Percentiles rank a stretch among this genome's conserved stretches.
Evolutionary conservation across 202 grass and related monocot species (phyloP).

Genomic region (Musa balbisiana): DNA sequence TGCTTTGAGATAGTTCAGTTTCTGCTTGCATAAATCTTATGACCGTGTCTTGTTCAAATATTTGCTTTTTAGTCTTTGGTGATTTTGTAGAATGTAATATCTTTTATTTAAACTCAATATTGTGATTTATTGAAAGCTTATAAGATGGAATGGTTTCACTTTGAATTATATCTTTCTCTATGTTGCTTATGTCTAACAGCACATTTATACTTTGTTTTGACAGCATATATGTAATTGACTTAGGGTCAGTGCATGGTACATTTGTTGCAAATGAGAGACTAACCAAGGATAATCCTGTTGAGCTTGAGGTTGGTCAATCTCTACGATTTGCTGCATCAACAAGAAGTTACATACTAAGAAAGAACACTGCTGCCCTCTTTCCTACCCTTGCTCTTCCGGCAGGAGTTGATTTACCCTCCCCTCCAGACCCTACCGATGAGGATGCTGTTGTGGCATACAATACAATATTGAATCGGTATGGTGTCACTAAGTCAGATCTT

Average conservation of each 20-base stretch:
- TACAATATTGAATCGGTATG: constrained; percentile 91
- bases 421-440: constrained; percentile 79
- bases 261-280: constrained; percentile 97
- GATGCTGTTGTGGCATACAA: constrained; percentile 91
- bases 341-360: constrained; percentile 67
- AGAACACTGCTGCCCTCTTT: constrained; percentile 59
- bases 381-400: constrained; percentile 44
- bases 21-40: too few species aligned
- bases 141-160: neutral
- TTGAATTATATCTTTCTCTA: neutral
- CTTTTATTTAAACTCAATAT: neutral
- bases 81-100: too few species aligned
- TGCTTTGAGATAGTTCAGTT: neutral
- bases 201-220: constrained; percentile 13
- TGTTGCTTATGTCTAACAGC: constrained; percentile 1
- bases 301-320: constrained; percentile 94
- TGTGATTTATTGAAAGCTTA: neutral
- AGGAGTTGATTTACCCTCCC: constrained; percentile 80
- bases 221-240: constrained; percentile 90
- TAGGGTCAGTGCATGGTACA: constrained; percentile 92
- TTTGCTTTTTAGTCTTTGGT: too few species aligned
- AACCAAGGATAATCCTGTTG: constrained; percentile 73
- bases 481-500: constrained; percentile 43
- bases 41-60: too few species aligned
- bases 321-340: constrained; percentile 90